A percentile compares a stretch with the other conserved stretches of the same genome.
These are phyloP conservation scores for Aspergillus costaricaensis DNA, from an alignment of 2,329 filamentous ascomycete species.

Conservation along the genomic window DNA sequence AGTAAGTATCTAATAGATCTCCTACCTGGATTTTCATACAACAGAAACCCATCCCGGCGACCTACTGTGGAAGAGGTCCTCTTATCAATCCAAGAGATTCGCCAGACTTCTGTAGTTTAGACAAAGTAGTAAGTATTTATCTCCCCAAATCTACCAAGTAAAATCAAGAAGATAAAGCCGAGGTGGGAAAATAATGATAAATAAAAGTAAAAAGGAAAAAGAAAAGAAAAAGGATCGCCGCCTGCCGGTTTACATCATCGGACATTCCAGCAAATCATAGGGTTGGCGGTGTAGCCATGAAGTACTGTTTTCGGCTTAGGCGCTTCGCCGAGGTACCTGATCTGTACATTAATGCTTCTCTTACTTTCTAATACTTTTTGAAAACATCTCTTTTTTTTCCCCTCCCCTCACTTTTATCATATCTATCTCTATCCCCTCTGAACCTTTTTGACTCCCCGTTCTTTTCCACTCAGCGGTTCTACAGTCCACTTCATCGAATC, in stretches of 20 bases:
- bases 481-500: neutral
- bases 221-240: constrained; percentile 4
- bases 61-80: too few species aligned
- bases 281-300: constrained; percentile 11
- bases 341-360: neutral
- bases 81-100: too few species aligned
- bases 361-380: neutral
- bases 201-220: too few species aligned
- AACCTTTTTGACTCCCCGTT: neutral
- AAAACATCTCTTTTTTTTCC: neutral
- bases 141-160: too few species aligned
- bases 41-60: too few species aligned
- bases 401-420: neutral
- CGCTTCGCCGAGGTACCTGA: neutral
- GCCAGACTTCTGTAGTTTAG: too few species aligned
- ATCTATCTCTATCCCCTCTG: too few species aligned
- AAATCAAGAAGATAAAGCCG: too few species aligned
- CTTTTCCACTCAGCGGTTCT: neutral
- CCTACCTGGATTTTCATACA: too few species aligned
- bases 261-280: constrained; percentile 2
- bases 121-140: too few species aligned
- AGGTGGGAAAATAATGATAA: too few species aligned
- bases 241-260: constrained; percentile 3
- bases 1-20: too few species aligned
- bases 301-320: neutral